Evolutionary conservation across 306 rosid genomes (phyloP), one percentile per base, ranked within the genome.

Genomic region (Purshia tridentata): DNA sequence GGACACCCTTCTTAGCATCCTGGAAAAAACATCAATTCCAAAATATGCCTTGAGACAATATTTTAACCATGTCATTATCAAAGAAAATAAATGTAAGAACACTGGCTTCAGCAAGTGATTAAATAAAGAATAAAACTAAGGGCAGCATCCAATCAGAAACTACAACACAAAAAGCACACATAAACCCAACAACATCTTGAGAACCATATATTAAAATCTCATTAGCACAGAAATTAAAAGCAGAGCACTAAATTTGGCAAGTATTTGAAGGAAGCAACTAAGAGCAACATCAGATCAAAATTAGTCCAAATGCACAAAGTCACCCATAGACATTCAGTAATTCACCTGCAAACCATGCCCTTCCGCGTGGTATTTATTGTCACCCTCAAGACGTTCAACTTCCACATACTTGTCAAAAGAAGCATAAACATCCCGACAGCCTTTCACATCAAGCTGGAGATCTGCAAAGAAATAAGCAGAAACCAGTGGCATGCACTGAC

Each of bases 381-480:
- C 96, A 48, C 96, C 97, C 81, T 93, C 98, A 60, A 93, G 97
- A 46, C 87, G 84, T 75, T 93, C 98, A 78, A 86, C 96, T 83
- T 93, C 98, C 70, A 93, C 97, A 70, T 89, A 93, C 82, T 93
- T 93, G 74, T 93, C 93, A 78, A 93, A 93, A 51, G 98, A 93
- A 60, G 89, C 98, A 80, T 91, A 93, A 70, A 93, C 98, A 81
- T 93, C 92, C 46, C 83, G 80, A 73, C 98, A 93, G 29, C 98
- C 98, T 84, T 93, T 91, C 62, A 93, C 98, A 84, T 93, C 97
- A 44, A 93, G 97, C 81, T 93, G 97, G 75, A 93, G 97, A 73
- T 93, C 98, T 93, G 72, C 74, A 55, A 67, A 56, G 74, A 53
- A 65, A 40, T 23, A 81, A 73, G 48, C 14, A 69, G 23, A 60